Conservation (phyloP, 2,329 filamentous ascomycete species). For the Trichoderma sp. region DNA sequence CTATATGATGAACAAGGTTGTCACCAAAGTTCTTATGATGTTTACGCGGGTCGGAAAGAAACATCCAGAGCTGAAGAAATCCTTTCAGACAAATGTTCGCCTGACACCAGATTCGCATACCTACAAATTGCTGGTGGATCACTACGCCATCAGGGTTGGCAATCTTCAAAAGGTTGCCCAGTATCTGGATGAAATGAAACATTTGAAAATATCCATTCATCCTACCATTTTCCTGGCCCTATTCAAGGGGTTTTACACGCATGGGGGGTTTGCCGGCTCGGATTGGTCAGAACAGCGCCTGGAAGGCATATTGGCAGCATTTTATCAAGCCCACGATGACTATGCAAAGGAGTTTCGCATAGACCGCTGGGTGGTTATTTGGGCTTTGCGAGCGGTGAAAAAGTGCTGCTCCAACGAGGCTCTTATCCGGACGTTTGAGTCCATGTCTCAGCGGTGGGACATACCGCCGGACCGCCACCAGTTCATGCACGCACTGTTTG, state of each 20-base stretch:
- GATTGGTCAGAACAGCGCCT: slow-evolving; percentile 76
- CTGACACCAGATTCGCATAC: slow-evolving; percentile 77
- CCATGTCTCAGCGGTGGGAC: slow-evolving; percentile 53
- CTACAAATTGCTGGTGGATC: slow-evolving; percentile 76
- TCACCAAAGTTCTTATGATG: slow-evolving; percentile 62
- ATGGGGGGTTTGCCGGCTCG: slow-evolving; percentile 67
- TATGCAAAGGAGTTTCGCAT: slow-evolving; percentile 54
- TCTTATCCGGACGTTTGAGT: slow-evolving; percentile 59
- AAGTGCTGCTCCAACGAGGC: slow-evolving; percentile 58
- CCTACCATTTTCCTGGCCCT: slow-evolving; percentile 78
- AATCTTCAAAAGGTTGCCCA: slow-evolving; percentile 71
- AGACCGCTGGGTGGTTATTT: slow-evolving; percentile 64
- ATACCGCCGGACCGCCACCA: slow-evolving; percentile 46
- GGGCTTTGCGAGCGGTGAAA: slow-evolving; percentile 66
- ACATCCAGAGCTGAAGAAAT: slow-evolving; percentile 57
- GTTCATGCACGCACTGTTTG: slow-evolving; percentile 53
- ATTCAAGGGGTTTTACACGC: slow-evolving; percentile 77
- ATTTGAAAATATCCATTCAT: slow-evolving; percentile 68
- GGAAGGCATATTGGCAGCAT: slow-evolving; percentile 66
- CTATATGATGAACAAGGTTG: slow-evolving; percentile 52
- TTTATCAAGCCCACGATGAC: slow-evolving; percentile 59
- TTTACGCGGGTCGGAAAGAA: slow-evolving; percentile 58
- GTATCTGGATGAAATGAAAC: slow-evolving; percentile 80
- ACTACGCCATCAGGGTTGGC: slow-evolving; percentile 71
- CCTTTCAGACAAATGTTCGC: slow-evolving; percentile 64